Evolutionary conservation across 2,329 filamentous ascomycete genomes (phyloP).

Genomic region (Exophiala bonariae): DNA sequence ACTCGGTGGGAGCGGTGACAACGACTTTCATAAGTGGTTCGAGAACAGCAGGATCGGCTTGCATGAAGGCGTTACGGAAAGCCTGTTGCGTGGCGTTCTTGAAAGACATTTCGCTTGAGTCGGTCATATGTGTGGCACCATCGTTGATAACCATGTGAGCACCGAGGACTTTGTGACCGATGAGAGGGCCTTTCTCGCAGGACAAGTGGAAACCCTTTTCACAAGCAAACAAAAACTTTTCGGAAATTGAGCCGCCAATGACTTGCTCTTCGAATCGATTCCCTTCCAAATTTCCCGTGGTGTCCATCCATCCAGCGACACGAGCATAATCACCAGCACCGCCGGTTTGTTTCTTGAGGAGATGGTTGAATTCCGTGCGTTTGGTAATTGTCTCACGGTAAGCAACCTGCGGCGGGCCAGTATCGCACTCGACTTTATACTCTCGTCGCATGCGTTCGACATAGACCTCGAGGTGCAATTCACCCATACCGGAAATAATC

Average conservation of each 20-base stretch:
- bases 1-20: conserved; percentile 93
- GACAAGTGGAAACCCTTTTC: conserved; percentile 88
- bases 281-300: conserved; percentile 68
- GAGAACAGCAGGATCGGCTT: conserved; percentile 78
- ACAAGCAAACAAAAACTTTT: conserved; percentile 94
- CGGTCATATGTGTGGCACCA: conserved; percentile 94
- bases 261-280: conserved; percentile 88
- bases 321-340: conserved; percentile 94
- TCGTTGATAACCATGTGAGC: conserved; percentile 91
- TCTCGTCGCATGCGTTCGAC: conserved; percentile 95
- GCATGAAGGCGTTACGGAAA: conserved; percentile 88
- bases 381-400: conserved; percentile 91
- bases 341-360: conserved; percentile 92
- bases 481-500: conserved; percentile 98
- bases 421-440: conserved; percentile 93
- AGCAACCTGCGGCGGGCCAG: conserved; percentile 94
- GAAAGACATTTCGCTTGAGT: conserved; percentile 96
- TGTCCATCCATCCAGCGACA: conserved; percentile 89
- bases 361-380: conserved; percentile 82
- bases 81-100: conserved; percentile 92
- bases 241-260: conserved; percentile 83
- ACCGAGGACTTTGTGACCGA: conserved; percentile 91
- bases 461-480: conserved; percentile 95
- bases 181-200: conserved; percentile 82
- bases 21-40: conserved; percentile 99